Evolutionary conservation across 331 rosid species (phyloP).

Genomic region (Rosa hybrid): DNA sequence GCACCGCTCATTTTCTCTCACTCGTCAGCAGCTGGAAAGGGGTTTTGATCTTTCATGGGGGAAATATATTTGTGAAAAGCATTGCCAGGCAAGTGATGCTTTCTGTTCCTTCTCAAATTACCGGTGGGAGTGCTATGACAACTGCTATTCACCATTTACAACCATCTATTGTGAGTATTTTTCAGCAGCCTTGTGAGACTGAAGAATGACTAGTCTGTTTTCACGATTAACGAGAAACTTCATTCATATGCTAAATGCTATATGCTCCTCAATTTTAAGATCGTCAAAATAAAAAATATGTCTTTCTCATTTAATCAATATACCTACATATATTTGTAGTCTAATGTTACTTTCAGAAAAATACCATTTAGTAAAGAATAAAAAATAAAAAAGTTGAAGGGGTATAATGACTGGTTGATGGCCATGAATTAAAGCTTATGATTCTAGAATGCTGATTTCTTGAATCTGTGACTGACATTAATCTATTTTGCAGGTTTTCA

Average conservation of each 20-base stretch:
- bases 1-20: neutral
- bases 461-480: neutral
- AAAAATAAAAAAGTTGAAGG: neutral
- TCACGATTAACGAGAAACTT: neutral
- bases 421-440: too few relatives aligned
- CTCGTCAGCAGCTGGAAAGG: neutral
- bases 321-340: neutral
- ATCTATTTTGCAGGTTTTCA: constrained; percentile 5
- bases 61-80: constrained; percentile 4
- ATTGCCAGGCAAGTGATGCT: neutral
- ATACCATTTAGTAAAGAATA: neutral
- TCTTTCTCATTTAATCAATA: neutral
- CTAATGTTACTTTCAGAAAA: neutral
- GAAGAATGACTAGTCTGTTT: neutral
- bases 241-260: neutral
- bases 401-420: neutral
- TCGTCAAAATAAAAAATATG: neutral
- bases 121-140: neutral
- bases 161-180: constrained; percentile 6
- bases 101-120: neutral
- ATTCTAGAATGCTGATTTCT: neutral
- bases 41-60: constrained; percentile 1
- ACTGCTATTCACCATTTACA: neutral
- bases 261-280: neutral
- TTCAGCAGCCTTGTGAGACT: neutral